Base-by-base conservation (phyloP, 1,284 basidiomycete species). In the Cystobasidium slooffiae region DNA sequence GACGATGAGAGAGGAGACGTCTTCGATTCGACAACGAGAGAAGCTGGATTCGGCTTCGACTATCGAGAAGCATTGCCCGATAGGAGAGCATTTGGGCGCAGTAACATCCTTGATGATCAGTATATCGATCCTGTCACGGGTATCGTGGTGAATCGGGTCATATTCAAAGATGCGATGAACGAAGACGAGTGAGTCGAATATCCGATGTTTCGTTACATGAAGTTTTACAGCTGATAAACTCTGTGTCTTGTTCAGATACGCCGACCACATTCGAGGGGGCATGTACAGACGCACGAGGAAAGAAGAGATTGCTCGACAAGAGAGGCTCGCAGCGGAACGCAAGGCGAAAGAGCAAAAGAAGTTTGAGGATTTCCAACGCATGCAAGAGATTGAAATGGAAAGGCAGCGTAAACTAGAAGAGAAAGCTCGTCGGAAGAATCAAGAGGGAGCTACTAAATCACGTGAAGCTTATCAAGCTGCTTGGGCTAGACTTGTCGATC, bases 111-210 rank as follows among this genome's bases (percentile, higher is more conserved):
- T 16, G 58, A 64, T 41, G 70, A 73, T 46, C 55, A 63, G 37
- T 73, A 53, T 39, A 55, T 73, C 8, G 70, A 73, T 63, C 70
- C 70, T 20, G 53, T 47, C 9, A 56, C 70, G 22, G 75, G 75
- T 22, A 58, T 59, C 18, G 51, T 73, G 16, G 55, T 75, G 31
- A 75, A 72, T 68, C 39, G 69, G 39, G 61, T 72, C 44, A 44
- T 67, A 47, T 72, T 75, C 47, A 73, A 74, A 43, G 73, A 68
- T 53, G 73, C 64, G 7, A 76, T 76, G 75, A 68, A 55, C 5
- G 75, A 76, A 20, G 64, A 73, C 9, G 75, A 76, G 70, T 73
- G 59, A 72, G 69, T 55, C 16, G 31, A 18, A 66, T 31, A n/a
- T 2, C 5, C 63, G 10, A 49, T 18, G 5, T 6, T 51, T 14